Evolutionary conservation across 371 early-diverging fungal species (phyloP).

Genomic region (Mortierella sp.): DNA sequence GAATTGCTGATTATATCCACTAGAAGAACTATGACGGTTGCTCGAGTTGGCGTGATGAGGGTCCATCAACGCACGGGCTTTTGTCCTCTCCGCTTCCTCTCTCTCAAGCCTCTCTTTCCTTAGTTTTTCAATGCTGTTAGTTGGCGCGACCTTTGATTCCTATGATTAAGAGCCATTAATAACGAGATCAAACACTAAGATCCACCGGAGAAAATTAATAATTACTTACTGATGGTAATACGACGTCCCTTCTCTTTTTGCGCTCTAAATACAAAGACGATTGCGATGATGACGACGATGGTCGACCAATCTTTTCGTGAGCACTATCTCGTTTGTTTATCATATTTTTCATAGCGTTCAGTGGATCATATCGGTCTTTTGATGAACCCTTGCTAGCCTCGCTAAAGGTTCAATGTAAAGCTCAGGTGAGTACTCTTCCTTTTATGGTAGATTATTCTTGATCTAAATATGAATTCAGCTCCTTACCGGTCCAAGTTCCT

Average conservation of each 20-base stretch:
- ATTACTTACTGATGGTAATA: background rate
- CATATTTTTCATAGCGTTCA: conserved; percentile 25
- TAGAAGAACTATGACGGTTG: conserved; percentile 12
- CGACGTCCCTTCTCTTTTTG: background rate
- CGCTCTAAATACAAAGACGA: background rate
- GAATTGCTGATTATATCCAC: conserved; percentile 48
- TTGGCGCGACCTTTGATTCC: conserved; percentile 4
- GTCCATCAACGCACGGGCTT: conserved; percentile 17
- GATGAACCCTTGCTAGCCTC: conserved; percentile 7
- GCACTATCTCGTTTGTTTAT: conserved; percentile 25
- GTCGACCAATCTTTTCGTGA: conserved; percentile 14
- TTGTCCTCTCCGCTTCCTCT: conserved; percentile 32
- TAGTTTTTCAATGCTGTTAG: conserved; percentile 32
- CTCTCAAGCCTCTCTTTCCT: conserved; percentile 41
- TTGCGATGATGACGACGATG: conserved; percentile 24
- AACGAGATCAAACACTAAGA: background rate
- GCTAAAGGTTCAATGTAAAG: conserved; percentile 2
- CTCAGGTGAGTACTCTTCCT: background rate
- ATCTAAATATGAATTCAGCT: too few species aligned
- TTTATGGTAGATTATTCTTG: background rate
- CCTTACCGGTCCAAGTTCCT: too few species aligned
- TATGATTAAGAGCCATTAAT: background rate
- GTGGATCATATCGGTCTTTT: conserved; percentile 32
- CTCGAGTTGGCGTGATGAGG: conserved; percentile 19
- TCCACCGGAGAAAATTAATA: background rate